These are phyloP conservation scores for Irpex lacteus DNA, from an alignment of 1,284 basidiomycete species.

Conservation along the genomic window DNA sequence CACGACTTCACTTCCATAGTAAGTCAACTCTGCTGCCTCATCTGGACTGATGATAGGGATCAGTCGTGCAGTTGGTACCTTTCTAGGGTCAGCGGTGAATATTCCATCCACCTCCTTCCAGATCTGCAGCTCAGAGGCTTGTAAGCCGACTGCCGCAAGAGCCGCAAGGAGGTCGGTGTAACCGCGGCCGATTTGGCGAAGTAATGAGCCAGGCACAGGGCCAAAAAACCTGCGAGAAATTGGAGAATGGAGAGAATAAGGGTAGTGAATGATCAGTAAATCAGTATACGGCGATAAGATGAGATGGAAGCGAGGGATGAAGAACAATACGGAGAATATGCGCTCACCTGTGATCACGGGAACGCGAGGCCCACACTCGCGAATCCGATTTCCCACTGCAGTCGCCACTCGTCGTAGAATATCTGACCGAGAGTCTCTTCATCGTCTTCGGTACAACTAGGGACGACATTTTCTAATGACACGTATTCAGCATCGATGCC, in stretches of 20 bases:
- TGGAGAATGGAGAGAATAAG: not conserved
- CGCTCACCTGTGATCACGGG: conserved; percentile 84
- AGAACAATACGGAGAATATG: conserved; percentile 1
- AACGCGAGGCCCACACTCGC: conserved; percentile 76
- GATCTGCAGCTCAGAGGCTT: conserved; percentile 91
- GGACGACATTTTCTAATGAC: conserved; percentile 87
- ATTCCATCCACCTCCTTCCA: conserved; percentile 99
- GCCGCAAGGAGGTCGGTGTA: conserved; percentile 97
- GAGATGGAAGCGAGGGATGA: conserved; percentile 1
- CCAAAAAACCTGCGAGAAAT: conserved; percentile 82
- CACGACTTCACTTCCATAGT: conserved; percentile 97
- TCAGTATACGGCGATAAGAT: not conserved
- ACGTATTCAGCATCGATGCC: conserved; percentile 96
- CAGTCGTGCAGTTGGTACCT: conserved; percentile 92
- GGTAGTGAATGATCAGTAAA: no score
- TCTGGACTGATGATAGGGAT: conserved; percentile 95
- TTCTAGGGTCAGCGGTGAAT: conserved; percentile 98
- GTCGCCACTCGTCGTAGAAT: conserved; percentile 85
- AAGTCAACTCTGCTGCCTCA: conserved; percentile 97
- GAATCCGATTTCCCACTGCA: conserved; percentile 78
- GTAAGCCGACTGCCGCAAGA: conserved; percentile 87
- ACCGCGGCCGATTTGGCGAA: conserved; percentile 92
- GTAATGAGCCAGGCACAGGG: conserved; percentile 90
- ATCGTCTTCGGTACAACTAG: conserved; percentile 44
- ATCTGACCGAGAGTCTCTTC: conserved; percentile 74